Conservation (phyloP, 2,329 filamentous ascomycete species). For the Furcasterigmium sp. region DNA sequence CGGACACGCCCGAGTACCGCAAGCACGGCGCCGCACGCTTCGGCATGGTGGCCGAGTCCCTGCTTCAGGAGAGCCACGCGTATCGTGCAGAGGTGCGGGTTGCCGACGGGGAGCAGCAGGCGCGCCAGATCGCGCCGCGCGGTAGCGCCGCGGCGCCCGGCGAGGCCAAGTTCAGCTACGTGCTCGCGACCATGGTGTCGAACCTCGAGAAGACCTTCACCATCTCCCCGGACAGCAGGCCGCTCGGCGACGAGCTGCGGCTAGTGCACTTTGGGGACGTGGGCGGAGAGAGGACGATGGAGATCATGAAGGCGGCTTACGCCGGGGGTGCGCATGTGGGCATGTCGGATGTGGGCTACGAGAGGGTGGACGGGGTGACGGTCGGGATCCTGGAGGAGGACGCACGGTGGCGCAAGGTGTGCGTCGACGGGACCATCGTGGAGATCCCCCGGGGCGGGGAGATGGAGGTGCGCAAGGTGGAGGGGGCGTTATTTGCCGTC, state of each 20-base stretch:
- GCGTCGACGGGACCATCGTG: slow-evolving; percentile 88
- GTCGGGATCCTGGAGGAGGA: slow-evolving; percentile 65
- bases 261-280: slow-evolving; percentile 72
- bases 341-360: slow-evolving; percentile 62
- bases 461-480: slow-evolving; percentile 57
- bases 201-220: slow-evolving; percentile 77
- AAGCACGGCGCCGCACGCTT: slow-evolving; percentile 74
- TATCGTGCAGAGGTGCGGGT: slow-evolving; percentile 38
- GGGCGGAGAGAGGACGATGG: slow-evolving; percentile 62
- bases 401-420: slow-evolving; percentile 76
- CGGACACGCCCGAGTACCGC: slow-evolving; percentile 78
- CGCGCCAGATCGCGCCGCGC: not conserved
- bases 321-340: slow-evolving; percentile 49
- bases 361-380: slow-evolving; percentile 59
- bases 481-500: slow-evolving; percentile 34
- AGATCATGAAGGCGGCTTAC: slow-evolving; percentile 67
- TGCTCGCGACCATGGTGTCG: slow-evolving; percentile 71
- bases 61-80: slow-evolving; percentile 52
- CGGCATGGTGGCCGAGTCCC: slow-evolving; percentile 73
- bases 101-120: slow-evolving; percentile 3
- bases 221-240: slow-evolving; percentile 69
- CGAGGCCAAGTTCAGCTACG: slow-evolving; percentile 62
- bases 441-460: slow-evolving; percentile 64
- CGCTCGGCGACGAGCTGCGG: slow-evolving; percentile 65
- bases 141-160: slow-evolving; percentile 11